Evolutionary conservation across 441 rosid species (phyloP).

Genomic region (Biscutella laevigata): DNA sequence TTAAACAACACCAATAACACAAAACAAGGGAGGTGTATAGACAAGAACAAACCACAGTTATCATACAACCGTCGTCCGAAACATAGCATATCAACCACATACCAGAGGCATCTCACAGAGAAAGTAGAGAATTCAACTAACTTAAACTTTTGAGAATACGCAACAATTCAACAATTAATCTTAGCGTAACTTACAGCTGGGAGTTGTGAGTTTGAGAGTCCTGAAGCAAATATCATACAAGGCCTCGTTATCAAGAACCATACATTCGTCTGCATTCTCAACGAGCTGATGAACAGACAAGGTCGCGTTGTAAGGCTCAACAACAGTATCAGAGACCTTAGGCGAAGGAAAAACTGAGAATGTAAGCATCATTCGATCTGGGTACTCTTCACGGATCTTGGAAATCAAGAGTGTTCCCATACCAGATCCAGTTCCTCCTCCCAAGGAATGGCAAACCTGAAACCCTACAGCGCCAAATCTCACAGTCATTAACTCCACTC

Average conservation of each 20-base stretch:
- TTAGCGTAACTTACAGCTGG: conserved; percentile 50
- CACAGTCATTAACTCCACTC: neutral
- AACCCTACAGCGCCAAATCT: conserved; percentile 29
- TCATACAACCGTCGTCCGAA: neutral
- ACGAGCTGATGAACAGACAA: conserved; percentile 57
- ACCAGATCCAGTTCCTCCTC: conserved; percentile 61
- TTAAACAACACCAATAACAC: neutral
- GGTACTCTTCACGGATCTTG: conserved; percentile 54
- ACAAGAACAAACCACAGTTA: neutral
- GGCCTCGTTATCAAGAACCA: conserved; percentile 61
- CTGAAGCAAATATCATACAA: conserved; percentile 56
- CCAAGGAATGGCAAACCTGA: conserved; percentile 52
- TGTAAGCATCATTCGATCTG: conserved; percentile 62
- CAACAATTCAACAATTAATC: neutral
- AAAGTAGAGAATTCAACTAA: neutral
- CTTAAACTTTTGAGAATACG: neutral
- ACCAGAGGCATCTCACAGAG: neutral
- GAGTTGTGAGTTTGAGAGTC: conserved; percentile 48
- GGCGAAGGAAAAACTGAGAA: conserved; percentile 62
- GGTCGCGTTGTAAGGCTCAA: conserved; percentile 58
- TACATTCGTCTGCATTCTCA: conserved; percentile 55
- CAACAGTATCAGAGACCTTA: conserved; percentile 58
- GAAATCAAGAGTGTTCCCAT: conserved; percentile 60
- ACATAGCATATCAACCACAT: neutral
- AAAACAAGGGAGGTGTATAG: neutral